phyloP scores from a whole-genome alignment of 2,329 filamentous ascomycete species.

The Botrytis cinerea region DNA sequence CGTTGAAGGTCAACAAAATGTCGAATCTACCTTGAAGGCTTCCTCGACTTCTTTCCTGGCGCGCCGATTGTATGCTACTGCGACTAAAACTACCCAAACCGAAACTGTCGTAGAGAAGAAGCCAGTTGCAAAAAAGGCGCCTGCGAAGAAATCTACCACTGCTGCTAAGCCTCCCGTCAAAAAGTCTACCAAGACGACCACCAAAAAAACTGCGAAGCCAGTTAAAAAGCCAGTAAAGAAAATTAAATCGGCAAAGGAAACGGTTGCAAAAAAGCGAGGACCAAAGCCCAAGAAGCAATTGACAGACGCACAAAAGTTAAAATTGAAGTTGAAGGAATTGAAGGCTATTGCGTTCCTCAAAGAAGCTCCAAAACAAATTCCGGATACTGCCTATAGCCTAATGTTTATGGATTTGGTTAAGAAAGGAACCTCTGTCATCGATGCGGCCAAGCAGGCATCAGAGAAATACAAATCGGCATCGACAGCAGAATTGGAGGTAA shows the following conservation, averaged over 20 bases:
- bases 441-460: conserved; percentile 27
- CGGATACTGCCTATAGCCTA: background rate
- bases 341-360: conserved; percentile 2
- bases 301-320: conserved; percentile 16
- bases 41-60: conserved; percentile 21
- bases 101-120: conserved; percentile 23
- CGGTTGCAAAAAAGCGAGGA: conserved; percentile 24
- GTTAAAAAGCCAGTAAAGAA: conserved; percentile 28
- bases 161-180: conserved; percentile 23
- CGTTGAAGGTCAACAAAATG: conserved; percentile 30
- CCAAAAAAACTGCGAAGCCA: conserved; percentile 23
- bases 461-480: conserved; percentile 42
- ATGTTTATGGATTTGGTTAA: conserved; percentile 38
- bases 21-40: conserved; percentile 26
- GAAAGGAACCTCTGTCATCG: conserved; percentile 31
- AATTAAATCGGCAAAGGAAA: conserved; percentile 31
- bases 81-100: conserved; percentile 32
- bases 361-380: conserved; percentile 16
- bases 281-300: conserved; percentile 36
- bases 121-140: conserved; percentile 18
- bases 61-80: conserved; percentile 35
- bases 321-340: background rate
- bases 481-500: conserved; percentile 44
- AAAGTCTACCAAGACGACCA: conserved; percentile 19
- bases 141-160: conserved; percentile 24